Evolutionary conservation across 768 basidiomycete species (phyloP), one percentile per base, ranked within the genome.

Genomic region (Boletus tylopilopsis): DNA sequence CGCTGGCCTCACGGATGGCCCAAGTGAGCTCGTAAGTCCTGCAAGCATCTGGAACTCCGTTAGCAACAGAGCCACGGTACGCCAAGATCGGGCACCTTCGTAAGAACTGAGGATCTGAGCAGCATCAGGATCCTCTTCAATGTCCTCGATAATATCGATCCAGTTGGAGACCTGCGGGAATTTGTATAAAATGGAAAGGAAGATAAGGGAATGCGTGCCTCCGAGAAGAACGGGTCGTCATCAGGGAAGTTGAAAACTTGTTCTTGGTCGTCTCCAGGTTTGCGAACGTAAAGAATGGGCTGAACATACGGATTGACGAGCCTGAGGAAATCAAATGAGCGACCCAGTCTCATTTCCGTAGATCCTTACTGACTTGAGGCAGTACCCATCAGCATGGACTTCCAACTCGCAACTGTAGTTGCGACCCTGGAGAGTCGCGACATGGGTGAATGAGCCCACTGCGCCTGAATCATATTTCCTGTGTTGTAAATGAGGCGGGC

Each of bases 391-490:
- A 36, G 91, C 91, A 70, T 86, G 91, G 35, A 95, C 84, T 65
- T 95, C 94, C 35, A 97, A 75, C 73, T 95, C 94, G 65, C 93
- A 96, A 61, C 90, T 90, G 71, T 97, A 98, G 64, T 94, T 82
- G 57, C 75, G 82, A 43, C 94, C 95, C 65, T 99, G 95, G 34
- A 99, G 82, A 21, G 90, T 88, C 47, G 89, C 88, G 36, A 90
- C 77, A 61, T 99, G 95, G 4, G 82, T 90, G 69, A 99, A 87
- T 50, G 81, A 87, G 21, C 96, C 95, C 27, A 97, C 89, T 30
- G 94, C 95, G 12, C 95, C 95, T 49, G 80, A 91, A 53, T 89
- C 85, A 66, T 98, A 99, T 75, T 99, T 99, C 88, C 87, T 87
- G 60, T 34, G 57, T 63, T 18, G 34, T 53, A 32, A 51, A 51